Conservation (phyloP, 331 rosid species). For the Arachis monticola region DNA sequence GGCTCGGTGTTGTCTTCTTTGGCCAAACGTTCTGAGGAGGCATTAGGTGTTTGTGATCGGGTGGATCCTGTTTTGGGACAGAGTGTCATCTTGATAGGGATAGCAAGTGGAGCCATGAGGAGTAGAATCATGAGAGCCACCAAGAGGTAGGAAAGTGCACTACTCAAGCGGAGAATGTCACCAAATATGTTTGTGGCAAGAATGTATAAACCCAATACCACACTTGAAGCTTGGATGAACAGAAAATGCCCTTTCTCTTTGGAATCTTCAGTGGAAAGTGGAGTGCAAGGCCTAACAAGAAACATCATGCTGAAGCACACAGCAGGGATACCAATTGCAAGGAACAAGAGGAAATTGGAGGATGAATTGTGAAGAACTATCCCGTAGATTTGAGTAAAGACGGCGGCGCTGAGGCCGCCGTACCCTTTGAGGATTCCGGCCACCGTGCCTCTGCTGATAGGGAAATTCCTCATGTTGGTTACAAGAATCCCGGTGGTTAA, state of each 20-base stretch:
- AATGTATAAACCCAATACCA: slow-evolving; percentile 63
- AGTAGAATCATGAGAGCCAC: slow-evolving; percentile 61
- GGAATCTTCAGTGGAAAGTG: slow-evolving; percentile 60
- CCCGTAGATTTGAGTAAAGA: slow-evolving; percentile 65
- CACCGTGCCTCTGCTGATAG: slow-evolving; percentile 71
- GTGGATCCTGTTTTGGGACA: slow-evolving; percentile 37
- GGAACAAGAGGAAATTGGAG: slow-evolving; percentile 61
- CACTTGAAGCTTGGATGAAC: slow-evolving; percentile 64
- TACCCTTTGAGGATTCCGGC: slow-evolving; percentile 79
- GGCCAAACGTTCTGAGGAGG: slow-evolving; percentile 44
- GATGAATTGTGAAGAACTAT: slow-evolving; percentile 65
- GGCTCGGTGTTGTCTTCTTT: slow-evolving; percentile 50
- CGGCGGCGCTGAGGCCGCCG: slow-evolving; percentile 73
- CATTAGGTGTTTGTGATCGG: slow-evolving; percentile 33
- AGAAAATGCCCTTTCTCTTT: slow-evolving; percentile 58
- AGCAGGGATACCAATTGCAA: slow-evolving; percentile 63
- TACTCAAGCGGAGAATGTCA: slow-evolving; percentile 41
- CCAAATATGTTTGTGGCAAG: slow-evolving; percentile 55
- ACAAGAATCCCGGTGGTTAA: slow-evolving; percentile 69
- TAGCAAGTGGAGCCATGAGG: slow-evolving; percentile 71
- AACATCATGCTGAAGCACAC: slow-evolving; percentile 67
- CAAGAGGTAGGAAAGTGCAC: slow-evolving; percentile 41
- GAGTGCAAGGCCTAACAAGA: slow-evolving; percentile 73
- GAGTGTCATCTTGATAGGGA: slow-evolving; percentile 81
- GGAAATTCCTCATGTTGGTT: slow-evolving; percentile 89